phyloP scores from a whole-genome alignment of 2,329 filamentous ascomycete species.

The Diaporthe citri region DNA sequence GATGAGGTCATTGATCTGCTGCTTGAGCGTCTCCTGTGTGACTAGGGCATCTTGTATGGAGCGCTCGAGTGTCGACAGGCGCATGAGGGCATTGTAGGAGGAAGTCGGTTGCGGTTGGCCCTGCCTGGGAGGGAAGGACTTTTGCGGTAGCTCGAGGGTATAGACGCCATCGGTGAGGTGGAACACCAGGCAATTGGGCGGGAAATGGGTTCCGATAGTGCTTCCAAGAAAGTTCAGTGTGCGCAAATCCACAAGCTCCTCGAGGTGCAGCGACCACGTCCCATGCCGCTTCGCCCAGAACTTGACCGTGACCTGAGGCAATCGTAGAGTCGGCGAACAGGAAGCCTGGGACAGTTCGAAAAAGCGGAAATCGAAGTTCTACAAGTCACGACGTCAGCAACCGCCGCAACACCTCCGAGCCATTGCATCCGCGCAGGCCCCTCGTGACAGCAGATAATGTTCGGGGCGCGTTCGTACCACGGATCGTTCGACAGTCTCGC shows the following conservation, averaged over 20 bases:
- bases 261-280: conserved; percentile 74
- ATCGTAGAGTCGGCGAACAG: conserved; percentile 74
- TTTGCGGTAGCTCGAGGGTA: conserved; percentile 76
- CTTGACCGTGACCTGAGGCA: conserved; percentile 74
- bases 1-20: conserved; percentile 79
- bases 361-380: conserved; percentile 89
- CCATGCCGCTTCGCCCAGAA: conserved; percentile 77
- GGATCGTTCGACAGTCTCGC: conserved; percentile 82
- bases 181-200: conserved; percentile 85
- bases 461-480: conserved; percentile 61
- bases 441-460: background rate
- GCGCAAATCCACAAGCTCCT: conserved; percentile 78
- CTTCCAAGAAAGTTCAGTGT: conserved; percentile 83
- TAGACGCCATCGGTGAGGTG: conserved; percentile 91
- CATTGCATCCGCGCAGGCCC: background rate
- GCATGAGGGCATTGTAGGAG: conserved; percentile 90
- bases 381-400: conserved; percentile 38
- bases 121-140: conserved; percentile 64
- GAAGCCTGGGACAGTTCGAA: conserved; percentile 78
- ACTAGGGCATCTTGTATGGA: conserved; percentile 91
- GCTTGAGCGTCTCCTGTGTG: conserved; percentile 78
- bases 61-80: conserved; percentile 87
- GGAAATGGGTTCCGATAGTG: conserved; percentile 78
- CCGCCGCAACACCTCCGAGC: background rate
- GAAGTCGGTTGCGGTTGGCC: conserved; percentile 72